Base-by-base conservation (phyloP, 2,329 filamentous ascomycete species). In the Beauveria varroae region DNA sequence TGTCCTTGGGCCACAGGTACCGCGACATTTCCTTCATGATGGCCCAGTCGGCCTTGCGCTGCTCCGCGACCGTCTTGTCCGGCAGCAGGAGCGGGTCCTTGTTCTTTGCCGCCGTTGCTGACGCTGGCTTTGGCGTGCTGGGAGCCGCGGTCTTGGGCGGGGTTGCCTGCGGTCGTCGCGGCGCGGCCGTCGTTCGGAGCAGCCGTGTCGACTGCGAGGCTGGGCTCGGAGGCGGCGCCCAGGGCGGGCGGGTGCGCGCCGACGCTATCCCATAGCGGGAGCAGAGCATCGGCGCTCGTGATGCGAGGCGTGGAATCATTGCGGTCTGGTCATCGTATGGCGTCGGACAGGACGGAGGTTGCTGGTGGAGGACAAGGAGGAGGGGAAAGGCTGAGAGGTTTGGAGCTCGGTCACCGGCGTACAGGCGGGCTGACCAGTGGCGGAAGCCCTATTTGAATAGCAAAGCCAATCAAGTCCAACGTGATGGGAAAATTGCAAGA, bases 1-100 rank as follows among this genome's bases (percentile, higher is more conserved):
- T 87, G 73, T 93, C 86, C 78, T 95, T 96, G 24, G 95, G 95
- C 95, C 95, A 99, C 24, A 99, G 79, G 74, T 99, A 99, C 64
- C 87, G 87, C 63, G 89, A 87, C 93, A 99, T 98, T 74, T 99
- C 93, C 76, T 90, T 96, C 81, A 99, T 95, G 67, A 99, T 99
- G 53, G 93, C 93, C 93, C 93, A 97, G 71, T 99, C 95, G 9
- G 93, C 93, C 76, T 93, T 96, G 68, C 95, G 86, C 81, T 99
- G 96, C 76, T 97, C 91, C 68, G 93, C 86, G 22, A 86, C 87
- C 56, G 85, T 86, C 67, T 76, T 77, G 22, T 76, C 74, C 34
- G 67, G 65, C 10, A 62, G 50, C 34, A 69, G 69, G 50, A 76
- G 71, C 52, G 72, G 71, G 54, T 75, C 73, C 14, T 65, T 67